phyloP scores from a whole-genome alignment of 306 rosid genomes.

The Cucurbita ficifolia region DNA sequence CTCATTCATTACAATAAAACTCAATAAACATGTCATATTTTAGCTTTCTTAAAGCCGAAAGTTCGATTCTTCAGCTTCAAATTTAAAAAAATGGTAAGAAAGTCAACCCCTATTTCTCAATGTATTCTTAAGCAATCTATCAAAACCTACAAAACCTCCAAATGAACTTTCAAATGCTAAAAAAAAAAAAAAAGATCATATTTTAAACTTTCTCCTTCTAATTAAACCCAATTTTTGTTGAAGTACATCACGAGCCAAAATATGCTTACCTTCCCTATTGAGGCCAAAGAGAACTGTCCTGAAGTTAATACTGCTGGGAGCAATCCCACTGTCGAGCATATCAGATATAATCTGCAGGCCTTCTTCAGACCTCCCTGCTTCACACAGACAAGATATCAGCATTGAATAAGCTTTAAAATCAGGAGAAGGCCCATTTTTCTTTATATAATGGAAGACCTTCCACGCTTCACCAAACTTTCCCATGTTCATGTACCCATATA shows the following conservation, averaged over 20 bases:
- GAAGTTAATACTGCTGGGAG: conserved; percentile 67
- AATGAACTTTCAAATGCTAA: not conserved
- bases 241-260: conserved; percentile 46
- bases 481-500: conserved; percentile 59
- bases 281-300: conserved; percentile 57
- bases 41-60: not conserved
- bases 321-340: conserved; percentile 52
- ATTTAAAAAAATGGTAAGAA: not conserved
- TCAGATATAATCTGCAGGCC: conserved; percentile 45
- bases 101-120: not conserved
- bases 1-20: not conserved
- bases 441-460: conserved; percentile 49
- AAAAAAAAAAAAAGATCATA: conserved; percentile 1
- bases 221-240: conserved; percentile 37
- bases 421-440: conserved; percentile 61
- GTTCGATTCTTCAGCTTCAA: not conserved
- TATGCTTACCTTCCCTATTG: conserved; percentile 68
- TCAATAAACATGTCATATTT: not conserved
- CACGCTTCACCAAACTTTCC: conserved; percentile 53
- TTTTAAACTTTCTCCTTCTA: conserved; percentile 42
- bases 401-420: conserved; percentile 69
- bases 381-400: conserved; percentile 56
- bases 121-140: not conserved
- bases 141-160: not conserved
- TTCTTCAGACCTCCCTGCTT: conserved; percentile 68